Evolutionary conservation across 768 basidiomycete species (phyloP).

Genomic region (Macrolepiota dolichaula): DNA sequence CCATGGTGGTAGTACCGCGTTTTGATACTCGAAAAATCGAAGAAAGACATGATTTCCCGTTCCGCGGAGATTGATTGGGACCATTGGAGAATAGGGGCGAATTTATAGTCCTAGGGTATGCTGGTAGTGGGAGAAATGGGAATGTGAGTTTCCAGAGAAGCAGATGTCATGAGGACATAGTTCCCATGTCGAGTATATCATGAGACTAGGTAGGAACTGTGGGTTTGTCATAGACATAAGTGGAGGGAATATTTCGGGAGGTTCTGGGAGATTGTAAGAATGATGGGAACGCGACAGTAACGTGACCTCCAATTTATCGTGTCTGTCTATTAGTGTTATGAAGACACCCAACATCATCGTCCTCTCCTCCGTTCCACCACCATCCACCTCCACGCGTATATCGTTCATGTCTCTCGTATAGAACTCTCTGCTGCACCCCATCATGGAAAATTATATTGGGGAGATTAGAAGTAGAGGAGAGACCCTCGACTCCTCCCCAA

Average conservation of each 20-base stretch:
- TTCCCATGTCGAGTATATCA: background rate
- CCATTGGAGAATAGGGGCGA: background rate
- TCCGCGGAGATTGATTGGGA: background rate
- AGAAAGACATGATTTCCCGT: background rate
- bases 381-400: too few species aligned
- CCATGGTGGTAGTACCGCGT: conserved; percentile 53
- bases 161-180: background rate
- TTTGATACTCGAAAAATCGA: conserved; percentile 1
- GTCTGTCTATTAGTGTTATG: background rate
- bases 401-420: too few species aligned
- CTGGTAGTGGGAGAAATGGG: background rate
- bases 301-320: conserved; percentile 6
- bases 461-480: background rate
- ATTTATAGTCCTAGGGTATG: background rate
- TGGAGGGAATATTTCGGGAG: background rate
- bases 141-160: background rate
- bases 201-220: background rate
- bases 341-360: background rate
- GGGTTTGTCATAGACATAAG: background rate
- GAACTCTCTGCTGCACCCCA: too few species aligned
- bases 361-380: too few species aligned
- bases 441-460: background rate
- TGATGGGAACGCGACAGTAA: background rate
- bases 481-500: background rate
- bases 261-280: background rate